A percentile compares a stretch with the other conserved stretches of the same genome.
Conservation (phyloP, 2,329 filamentous ascomycete genomes). For the Venturia nashicola region DNA sequence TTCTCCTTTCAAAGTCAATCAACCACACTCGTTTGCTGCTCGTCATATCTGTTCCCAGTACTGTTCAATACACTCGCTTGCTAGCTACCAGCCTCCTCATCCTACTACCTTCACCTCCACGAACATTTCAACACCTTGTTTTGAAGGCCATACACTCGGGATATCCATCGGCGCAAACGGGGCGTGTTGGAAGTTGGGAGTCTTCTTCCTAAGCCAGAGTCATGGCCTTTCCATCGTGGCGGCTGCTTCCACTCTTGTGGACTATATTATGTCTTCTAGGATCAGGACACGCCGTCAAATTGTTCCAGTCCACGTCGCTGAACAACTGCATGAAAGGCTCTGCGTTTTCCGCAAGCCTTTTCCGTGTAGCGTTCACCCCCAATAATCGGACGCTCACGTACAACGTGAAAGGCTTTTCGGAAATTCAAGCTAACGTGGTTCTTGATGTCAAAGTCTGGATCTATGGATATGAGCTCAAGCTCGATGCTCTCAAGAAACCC, state of each 20-base stretch:
- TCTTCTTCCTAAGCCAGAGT: neutral
- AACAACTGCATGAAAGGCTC: slow-evolving; percentile 76
- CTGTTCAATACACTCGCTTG: neutral
- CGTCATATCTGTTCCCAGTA: neutral
- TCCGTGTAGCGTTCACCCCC: slow-evolving; percentile 72
- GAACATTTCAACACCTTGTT: neutral
- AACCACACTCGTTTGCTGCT: neutral
- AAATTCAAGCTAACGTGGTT: slow-evolving; percentile 68
- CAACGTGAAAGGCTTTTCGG: slow-evolving; percentile 69
- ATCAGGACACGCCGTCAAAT: slow-evolving; percentile 38
- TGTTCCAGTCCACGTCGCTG: slow-evolving; percentile 72
- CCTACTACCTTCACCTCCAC: neutral
- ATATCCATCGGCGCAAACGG: neutral
- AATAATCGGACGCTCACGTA: slow-evolving; percentile 60
- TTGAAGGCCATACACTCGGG: neutral
- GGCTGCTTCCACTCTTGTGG: slow-evolving; percentile 21
- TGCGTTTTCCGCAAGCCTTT: slow-evolving; percentile 77
- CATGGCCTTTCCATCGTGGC: neutral
- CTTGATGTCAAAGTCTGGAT: slow-evolving; percentile 67
- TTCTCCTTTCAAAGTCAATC: neutral
- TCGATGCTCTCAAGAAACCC: slow-evolving; percentile 42
- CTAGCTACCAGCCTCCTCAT: neutral
- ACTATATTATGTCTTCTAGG: slow-evolving; percentile 21
- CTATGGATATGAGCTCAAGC: slow-evolving; percentile 57
- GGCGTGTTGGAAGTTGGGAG: neutral